Conservation (phyloP, 2,329 filamentous ascomycete genomes). For the Daldinia sp. region DNA sequence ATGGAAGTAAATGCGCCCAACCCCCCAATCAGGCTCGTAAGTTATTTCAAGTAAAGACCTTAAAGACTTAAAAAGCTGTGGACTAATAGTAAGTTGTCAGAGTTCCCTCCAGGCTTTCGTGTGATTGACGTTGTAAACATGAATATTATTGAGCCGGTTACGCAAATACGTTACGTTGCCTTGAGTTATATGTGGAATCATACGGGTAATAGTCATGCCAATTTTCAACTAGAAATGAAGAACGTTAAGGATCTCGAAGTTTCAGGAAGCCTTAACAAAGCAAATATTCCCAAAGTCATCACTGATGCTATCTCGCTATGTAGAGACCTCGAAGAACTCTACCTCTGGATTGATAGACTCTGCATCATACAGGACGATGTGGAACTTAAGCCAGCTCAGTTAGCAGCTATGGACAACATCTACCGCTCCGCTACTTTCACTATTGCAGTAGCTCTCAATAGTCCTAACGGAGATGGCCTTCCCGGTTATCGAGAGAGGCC, state of each 20-base stretch:
- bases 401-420: background rate
- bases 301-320: background rate
- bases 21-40: background rate
- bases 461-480: background rate
- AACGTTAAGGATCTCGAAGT: background rate
- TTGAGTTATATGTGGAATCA: background rate
- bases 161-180: background rate
- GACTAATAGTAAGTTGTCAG: background rate
- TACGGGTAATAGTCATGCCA: background rate
- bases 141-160: background rate
- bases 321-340: background rate
- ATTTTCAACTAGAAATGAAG: background rate
- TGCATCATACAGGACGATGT: background rate
- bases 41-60: background rate
- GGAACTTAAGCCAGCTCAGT: background rate
- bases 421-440: background rate
- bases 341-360: constrained; percentile 1
- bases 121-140: background rate
- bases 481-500: background rate
- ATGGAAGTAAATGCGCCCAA: background rate
- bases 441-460: background rate
- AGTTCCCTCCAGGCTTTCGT: background rate
- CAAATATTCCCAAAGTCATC: background rate
- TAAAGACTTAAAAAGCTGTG: background rate
- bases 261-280: background rate